These are phyloP conservation scores for Hirschioporus abietinus DNA, from an alignment of 768 basidiomycete genomes.

Conservation along the genomic window DNA sequence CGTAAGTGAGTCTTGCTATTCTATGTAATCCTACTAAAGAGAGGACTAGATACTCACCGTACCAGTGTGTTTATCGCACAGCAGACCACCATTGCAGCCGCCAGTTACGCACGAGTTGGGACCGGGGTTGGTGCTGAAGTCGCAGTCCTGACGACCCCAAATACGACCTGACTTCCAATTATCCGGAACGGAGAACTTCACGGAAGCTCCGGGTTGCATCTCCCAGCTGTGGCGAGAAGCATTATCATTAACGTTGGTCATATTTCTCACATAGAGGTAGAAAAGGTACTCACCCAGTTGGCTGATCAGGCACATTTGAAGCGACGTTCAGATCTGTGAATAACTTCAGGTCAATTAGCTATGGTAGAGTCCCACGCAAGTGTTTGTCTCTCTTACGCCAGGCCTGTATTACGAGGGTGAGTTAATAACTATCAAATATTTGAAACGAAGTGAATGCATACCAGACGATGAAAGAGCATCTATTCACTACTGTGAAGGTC, in stretches of 20 bases:
- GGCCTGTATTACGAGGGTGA: constrained; percentile 30
- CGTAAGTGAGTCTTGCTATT: not conserved
- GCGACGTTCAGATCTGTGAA: constrained; percentile 56
- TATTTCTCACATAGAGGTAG: not conserved
- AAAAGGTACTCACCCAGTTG: constrained; percentile 37
- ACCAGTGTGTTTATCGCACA: constrained; percentile 46
- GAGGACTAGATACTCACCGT: constrained; percentile 29
- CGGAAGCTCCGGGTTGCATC: constrained; percentile 30
- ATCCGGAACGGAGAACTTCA: constrained; percentile 51
- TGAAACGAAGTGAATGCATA: constrained; percentile 20
- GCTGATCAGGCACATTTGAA: constrained; percentile 34
- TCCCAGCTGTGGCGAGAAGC: constrained; percentile 33
- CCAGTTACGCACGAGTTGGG: constrained; percentile 56
- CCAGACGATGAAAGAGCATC: constrained; percentile 68
- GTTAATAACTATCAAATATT: not conserved
- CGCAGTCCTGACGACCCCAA: constrained; percentile 58
- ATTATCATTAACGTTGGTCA: constrained; percentile 24
- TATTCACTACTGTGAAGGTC: constrained; percentile 56
- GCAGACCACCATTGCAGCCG: constrained; percentile 65
- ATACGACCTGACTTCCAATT: constrained; percentile 64
- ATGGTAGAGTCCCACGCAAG: not conserved
- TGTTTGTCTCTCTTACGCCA: constrained; percentile 26
- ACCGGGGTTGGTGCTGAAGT: constrained; percentile 50
- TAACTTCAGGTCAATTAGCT: constrained; percentile 29
- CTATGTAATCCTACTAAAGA: no score